Evolutionary conservation across 306 rosid genomes (phyloP).

Genomic region (Psophocarpus tetragonolobus): DNA sequence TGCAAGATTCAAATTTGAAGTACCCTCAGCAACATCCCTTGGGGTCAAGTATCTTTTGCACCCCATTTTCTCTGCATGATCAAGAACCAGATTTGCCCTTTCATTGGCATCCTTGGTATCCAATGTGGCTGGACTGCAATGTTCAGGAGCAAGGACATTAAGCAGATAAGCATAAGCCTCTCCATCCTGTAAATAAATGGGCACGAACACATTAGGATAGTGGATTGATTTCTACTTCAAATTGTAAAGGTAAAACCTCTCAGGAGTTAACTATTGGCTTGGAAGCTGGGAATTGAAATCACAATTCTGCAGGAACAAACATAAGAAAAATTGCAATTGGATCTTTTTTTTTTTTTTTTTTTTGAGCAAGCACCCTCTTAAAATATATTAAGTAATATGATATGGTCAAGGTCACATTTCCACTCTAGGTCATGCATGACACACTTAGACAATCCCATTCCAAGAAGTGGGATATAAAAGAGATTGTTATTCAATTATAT

Average conservation of each 20-base stretch:
- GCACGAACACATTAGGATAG: conserved; percentile 23
- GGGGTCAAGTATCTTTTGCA: conserved; percentile 88
- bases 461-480: neutral
- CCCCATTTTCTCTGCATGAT: conserved; percentile 95
- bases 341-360: neutral
- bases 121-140: conserved; percentile 75
- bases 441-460: neutral
- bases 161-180: conserved; percentile 95
- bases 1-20: conserved; percentile 85
- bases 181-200: conserved; percentile 62
- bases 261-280: neutral
- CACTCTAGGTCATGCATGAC: neutral
- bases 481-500: neutral
- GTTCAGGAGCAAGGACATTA: conserved; percentile 95
- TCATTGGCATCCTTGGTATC: conserved; percentile 66
- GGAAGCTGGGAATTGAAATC: conserved; percentile 4
- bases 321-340: neutral
- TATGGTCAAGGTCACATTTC: neutral
- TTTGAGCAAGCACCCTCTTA: neutral
- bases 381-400: neutral
- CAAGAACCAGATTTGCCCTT: conserved; percentile 81
- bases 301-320: neutral
- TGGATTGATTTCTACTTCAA: conserved; percentile 9
- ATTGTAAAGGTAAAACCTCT: conserved; percentile 1
- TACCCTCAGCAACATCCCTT: conserved; percentile 81